Evolutionary conservation across 2,329 filamentous ascomycete genomes (phyloP).

Genomic region (Talaromyces amestolkiae): DNA sequence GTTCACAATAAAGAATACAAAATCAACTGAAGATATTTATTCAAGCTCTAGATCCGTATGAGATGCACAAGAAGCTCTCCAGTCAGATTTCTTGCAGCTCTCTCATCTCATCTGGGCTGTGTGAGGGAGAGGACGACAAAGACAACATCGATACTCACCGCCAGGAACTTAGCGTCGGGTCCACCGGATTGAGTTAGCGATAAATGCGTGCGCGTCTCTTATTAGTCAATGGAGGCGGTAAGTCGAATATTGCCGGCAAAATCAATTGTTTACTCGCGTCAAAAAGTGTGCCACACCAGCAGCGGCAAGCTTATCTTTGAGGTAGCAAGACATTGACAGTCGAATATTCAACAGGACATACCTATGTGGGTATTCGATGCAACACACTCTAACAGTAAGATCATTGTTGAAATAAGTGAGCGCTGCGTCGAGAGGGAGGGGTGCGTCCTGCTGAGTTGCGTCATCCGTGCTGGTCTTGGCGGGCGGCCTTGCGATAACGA

Average conservation of each 20-base stretch:
- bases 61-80: background rate
- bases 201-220: background rate
- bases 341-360: background rate
- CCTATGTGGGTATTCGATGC: background rate
- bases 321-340: background rate
- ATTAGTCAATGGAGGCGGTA: constrained; percentile 5
- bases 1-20: background rate
- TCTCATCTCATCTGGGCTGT: background rate
- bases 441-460: background rate
- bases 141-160: background rate
- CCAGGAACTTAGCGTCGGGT: background rate
- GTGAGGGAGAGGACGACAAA: background rate
- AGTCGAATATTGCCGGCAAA: constrained; percentile 7
- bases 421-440: background rate
- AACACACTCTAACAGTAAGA: background rate
- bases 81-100: background rate
- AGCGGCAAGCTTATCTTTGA: background rate
- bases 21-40: background rate
- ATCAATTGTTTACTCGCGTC: constrained; percentile 4
- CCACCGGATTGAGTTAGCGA: background rate
- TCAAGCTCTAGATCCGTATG: no score
- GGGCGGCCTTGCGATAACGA: background rate
- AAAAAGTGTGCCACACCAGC: background rate
- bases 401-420: background rate
- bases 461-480: background rate